These are phyloP conservation scores for Prunus armeniaca DNA, from an alignment of 306 rosid species.

Conservation along the genomic window DNA sequence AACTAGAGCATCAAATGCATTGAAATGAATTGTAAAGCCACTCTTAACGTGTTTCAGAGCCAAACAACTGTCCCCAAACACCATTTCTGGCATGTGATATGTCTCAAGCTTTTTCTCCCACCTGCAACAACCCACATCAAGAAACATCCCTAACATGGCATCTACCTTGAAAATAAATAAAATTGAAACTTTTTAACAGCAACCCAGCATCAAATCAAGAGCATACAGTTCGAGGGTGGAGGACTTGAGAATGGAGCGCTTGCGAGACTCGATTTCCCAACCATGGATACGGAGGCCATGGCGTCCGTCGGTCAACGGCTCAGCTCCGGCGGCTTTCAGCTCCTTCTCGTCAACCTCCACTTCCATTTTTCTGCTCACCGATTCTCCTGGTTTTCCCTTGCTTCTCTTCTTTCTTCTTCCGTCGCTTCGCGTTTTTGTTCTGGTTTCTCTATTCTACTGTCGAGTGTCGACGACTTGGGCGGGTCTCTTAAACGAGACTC, in stretches of 20 bases:
- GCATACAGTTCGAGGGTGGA: slow-evolving; percentile 46
- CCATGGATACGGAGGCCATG: slow-evolving; percentile 72
- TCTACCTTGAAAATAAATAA: neutral
- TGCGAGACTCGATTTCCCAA: slow-evolving; percentile 81
- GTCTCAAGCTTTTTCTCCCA: slow-evolving; percentile 88
- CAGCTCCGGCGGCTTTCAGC: slow-evolving; percentile 86
- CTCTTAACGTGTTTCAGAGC: slow-evolving; percentile 61
- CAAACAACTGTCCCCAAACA: slow-evolving; percentile 79
- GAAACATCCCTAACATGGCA: neutral
- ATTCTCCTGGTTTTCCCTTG: neutral
- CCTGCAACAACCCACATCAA: slow-evolving; percentile 33
- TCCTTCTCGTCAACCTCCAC: slow-evolving; percentile 63
- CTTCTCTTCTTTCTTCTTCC: no score
- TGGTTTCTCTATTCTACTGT: neutral
- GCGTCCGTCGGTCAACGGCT: slow-evolving; percentile 56
- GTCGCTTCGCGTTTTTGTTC: neutral
- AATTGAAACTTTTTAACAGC: neutral
- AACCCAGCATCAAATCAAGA: neutral
- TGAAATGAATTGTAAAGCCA: slow-evolving; percentile 73
- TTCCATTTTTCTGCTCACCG: slow-evolving; percentile 42
- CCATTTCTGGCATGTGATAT: slow-evolving; percentile 93
- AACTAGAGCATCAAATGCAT: slow-evolving; percentile 85
- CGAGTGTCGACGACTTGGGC: neutral
- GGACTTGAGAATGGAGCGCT: slow-evolving; percentile 68
- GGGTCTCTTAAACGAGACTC: neutral